Evolutionary conservation across 2,329 filamentous ascomycete genomes (phyloP), one percentile per base, ranked within the genome.

Genomic region (Aspergillus latus): DNA sequence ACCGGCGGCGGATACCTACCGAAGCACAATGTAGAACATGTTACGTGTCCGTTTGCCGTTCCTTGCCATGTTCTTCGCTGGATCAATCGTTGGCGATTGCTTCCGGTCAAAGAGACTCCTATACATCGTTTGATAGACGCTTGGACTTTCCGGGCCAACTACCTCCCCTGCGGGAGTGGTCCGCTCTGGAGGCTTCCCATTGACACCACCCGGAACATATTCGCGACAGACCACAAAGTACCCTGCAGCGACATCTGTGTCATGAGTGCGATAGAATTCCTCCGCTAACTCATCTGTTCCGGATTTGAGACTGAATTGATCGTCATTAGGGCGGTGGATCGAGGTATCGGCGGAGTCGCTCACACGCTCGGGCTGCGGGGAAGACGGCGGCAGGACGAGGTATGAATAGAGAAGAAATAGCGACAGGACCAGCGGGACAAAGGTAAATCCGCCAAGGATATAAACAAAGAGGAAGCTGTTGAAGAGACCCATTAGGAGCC

Each of bases 121-220:
- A 76, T 99, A 99, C 91, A 99, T 97, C 72, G 89, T 89, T 81
- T 97, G 94, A 74, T 97, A 97, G 37, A 99, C 93, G 72, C 93
- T 97, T 55, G 89, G 92, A 68, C 91, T 96, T 55, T 92, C 88
- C 42, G 88, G 80, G 34, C 88, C 85, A 44, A 94, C 86, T 13
- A 89, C 88, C 55, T 88, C 86, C 15, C 90, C 91, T 10, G 90
- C 84, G 5, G 92, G 90, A 0, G 90, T 93, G 32, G 87, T 85
- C 58, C 91, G 84, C 76, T 96, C 92, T 57, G 93, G 92, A 5
- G 92, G 92, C 75, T 93, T 96, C 58, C 91, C 90, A 78, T 95
- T 95, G 72, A 96, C 88, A 42, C 92, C 92, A 70, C 92, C 91
- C 42, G 92, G 90, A 0, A 90, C 89, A 75, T 94, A 97, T 76